Conservation (phyloP, 352 stramenopile genomes). For the Sclerospora graminicola region DNA sequence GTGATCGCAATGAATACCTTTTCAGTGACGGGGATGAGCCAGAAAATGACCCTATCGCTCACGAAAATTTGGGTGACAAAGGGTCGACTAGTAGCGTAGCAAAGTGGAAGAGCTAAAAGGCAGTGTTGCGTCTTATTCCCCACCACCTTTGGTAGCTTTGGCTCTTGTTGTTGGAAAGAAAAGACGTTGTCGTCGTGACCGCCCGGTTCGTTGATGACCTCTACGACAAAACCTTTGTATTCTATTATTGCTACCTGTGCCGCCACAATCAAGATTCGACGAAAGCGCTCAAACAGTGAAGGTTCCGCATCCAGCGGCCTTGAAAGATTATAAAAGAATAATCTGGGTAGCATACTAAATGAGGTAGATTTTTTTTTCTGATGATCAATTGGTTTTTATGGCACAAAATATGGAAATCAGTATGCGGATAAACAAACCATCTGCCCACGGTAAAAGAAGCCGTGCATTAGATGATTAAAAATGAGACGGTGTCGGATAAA, state of each 20-base stretch:
- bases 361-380: constrained; percentile 65
- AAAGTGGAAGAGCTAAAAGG: constrained; percentile 38
- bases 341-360: constrained; percentile 24
- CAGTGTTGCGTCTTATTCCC: constrained; percentile 44
- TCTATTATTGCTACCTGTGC: constrained; percentile 49
- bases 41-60: constrained; percentile 8
- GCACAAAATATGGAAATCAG: constrained; percentile 63
- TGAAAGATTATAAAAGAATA: constrained; percentile 19
- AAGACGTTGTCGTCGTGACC: constrained; percentile 26
- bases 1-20: too few species aligned
- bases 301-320: constrained; percentile 22
- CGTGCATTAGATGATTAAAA: constrained; percentile 66
- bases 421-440: constrained; percentile 32
- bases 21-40: constrained; percentile 29
- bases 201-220: constrained; percentile 49
- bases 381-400: constrained; percentile 67
- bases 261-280: constrained; percentile 33
- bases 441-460: constrained; percentile 31
- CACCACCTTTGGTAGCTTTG: constrained; percentile 16
- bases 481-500: constrained; percentile 63
- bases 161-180: constrained; percentile 20
- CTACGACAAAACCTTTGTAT: constrained; percentile 59
- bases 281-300: constrained; percentile 51
- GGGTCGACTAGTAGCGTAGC: constrained; percentile 12
- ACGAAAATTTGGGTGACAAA: constrained; percentile 9